Conservation (phyloP, 768 basidiomycete genomes). For the Hygrophorus pudorinus region DNA sequence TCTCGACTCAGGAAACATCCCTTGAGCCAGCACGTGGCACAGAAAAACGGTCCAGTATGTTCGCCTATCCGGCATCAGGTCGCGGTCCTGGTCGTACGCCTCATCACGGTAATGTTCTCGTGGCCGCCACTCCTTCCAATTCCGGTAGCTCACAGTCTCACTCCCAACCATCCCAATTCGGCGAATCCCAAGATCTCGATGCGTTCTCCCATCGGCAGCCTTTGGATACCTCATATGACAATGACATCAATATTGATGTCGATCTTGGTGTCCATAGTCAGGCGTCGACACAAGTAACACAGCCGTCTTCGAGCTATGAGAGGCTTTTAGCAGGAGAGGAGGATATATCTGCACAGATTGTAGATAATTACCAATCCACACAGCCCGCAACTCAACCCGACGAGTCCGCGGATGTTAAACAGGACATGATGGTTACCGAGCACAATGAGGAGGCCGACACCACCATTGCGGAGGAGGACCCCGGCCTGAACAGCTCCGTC, state of each 20-base stretch:
- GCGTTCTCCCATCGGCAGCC: conserved; percentile 11
- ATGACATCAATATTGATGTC: conserved; percentile 9
- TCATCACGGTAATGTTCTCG: conserved; percentile 24
- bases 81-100: not conserved
- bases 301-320: conserved; percentile 32
- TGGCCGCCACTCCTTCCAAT: conserved; percentile 43
- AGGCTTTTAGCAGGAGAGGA: conserved; percentile 25
- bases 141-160: conserved; percentile 31
- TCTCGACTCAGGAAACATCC: conserved; percentile 10
- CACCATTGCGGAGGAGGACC: no score
- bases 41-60: conserved; percentile 3
- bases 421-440: not conserved
- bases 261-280: conserved; percentile 12
- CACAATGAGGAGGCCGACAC: not conserved
- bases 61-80: not conserved
- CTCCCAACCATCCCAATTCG: not conserved
- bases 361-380: conserved; percentile 1
- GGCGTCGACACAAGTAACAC: conserved; percentile 21
- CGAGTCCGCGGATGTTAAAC: not conserved
- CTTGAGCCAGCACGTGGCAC: not conserved
- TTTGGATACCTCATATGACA: conserved; percentile 5
- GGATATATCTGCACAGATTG: conserved; percentile 5
- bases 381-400: conserved; percentile 4
- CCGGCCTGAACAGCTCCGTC: not conserved
- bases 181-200: conserved; percentile 11